Evolutionary conservation across 2,329 filamentous ascomycete genomes (phyloP).

Genomic region (Boeremia lycopersici): DNA sequence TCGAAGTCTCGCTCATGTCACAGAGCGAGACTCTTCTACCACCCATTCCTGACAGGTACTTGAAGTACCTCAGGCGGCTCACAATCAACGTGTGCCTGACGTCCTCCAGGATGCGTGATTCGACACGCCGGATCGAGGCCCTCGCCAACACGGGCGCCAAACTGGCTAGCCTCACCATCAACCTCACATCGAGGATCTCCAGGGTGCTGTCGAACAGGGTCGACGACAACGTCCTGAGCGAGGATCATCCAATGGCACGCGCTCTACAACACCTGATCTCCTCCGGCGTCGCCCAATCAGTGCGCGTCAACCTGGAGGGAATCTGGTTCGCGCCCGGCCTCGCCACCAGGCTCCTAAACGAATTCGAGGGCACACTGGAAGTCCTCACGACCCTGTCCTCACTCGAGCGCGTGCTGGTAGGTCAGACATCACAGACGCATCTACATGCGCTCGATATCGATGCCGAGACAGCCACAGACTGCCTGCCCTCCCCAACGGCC

Average conservation of each 20-base stretch:
- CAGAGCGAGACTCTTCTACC: background rate
- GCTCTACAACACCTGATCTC: background rate
- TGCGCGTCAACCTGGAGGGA: background rate
- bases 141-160: background rate
- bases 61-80: background rate
- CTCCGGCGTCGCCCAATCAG: background rate
- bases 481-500: background rate
- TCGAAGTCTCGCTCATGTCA: conserved; percentile 17
- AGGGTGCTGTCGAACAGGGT: background rate
- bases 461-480: background rate
- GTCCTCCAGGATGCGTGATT: background rate
- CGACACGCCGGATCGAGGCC: background rate
- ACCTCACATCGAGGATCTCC: background rate
- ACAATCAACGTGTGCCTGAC: background rate
- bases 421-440: background rate
- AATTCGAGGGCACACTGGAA: background rate
- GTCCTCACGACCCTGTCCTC: background rate
- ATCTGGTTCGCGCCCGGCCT: conserved; percentile 6
- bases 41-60: background rate
- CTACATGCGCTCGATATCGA: background rate
- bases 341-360: background rate
- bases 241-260: background rate
- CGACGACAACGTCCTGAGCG: conserved; percentile 1
- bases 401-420: background rate
- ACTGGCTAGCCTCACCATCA: background rate